Evolutionary conservation across 768 basidiomycete genomes (phyloP).

Genomic region (Tulasnella sp.): DNA sequence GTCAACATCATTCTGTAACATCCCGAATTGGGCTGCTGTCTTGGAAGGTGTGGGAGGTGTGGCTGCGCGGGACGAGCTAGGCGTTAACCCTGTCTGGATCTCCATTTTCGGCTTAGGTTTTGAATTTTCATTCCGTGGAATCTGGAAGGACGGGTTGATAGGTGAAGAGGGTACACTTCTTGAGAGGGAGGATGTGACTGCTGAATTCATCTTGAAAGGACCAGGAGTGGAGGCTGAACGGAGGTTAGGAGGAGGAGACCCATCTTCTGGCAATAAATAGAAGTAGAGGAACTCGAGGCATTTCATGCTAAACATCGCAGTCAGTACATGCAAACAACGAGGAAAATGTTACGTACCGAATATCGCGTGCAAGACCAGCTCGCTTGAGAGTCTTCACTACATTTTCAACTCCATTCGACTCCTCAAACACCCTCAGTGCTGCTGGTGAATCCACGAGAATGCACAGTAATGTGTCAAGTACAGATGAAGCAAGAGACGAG

Average conservation of each 20-base stretch:
- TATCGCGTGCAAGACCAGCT: constrained; percentile 72
- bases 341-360: constrained; percentile 39
- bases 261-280: constrained; percentile 76
- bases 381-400: constrained; percentile 83
- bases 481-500: constrained; percentile 46
- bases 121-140: background rate
- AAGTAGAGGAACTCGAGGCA: constrained; percentile 92
- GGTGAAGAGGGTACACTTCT: constrained; percentile 12
- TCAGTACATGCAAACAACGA: background rate
- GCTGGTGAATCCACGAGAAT: constrained; percentile 74
- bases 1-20: constrained; percentile 60
- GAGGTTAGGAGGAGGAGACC: constrained; percentile 11
- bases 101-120: constrained; percentile 19
- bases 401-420: constrained; percentile 58
- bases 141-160: background rate
- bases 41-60: constrained; percentile 29
- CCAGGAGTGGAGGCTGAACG: constrained; percentile 2
- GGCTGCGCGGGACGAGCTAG: constrained; percentile 21
- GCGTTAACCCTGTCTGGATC: constrained; percentile 23
- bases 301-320: constrained; percentile 57
- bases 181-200: constrained; percentile 3
- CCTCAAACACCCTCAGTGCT: constrained; percentile 69
- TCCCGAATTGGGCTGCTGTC: constrained; percentile 33
- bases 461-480: constrained; percentile 76
- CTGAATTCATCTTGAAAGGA: background rate